Evolutionary conservation across 805 yeast species (phyloP), one percentile per base, ranked within the genome.

Genomic region (Ogataea glucozyma): DNA sequence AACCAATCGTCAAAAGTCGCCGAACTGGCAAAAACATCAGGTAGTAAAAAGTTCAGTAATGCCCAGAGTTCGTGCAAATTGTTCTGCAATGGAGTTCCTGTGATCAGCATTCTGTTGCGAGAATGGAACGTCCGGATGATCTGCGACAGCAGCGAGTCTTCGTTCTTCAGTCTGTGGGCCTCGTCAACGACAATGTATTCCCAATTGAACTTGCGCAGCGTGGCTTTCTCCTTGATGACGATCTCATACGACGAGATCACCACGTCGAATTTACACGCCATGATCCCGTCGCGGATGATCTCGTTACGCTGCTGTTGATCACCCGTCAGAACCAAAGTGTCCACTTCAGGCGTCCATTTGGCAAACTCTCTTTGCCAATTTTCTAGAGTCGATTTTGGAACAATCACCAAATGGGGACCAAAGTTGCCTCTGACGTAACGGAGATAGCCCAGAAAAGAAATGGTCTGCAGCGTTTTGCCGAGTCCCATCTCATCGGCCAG

Each of bases 401-500:
- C 85, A 55, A 85, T 76, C 14, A 85, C 83, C 47, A 85, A 69
- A 59, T 80, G 87, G 3, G 95, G 95, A 3, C 93, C 93, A 29
- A 70, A 71, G 22, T 76, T 70, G 23, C 75, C 69, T 51, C 74
- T 78, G 41, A 79, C 62, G 56, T 78, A 83, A 47, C 93, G 71
- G 31, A 85, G 65, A 57, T 81, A 85, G 2, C 91, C 91, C 33
- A 85, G 63, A 49, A 83, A 82, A 6, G 91, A 78, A 49, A 85
- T 85, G 0, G 91, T 85, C 61, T 85, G 93, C 44, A 85, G 66
- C 3, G 93, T 85, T 60, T 85, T 85, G 53, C 93, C 93, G 48
- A 85, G 65, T 1, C 93, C 93, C 93, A 85, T 85, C 65, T 85
- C 93, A 64, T 85, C 93, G 1, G 93, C 93, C 45, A 85, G 69